phyloP scores from a whole-genome alignment of 1,284 basidiomycete species.

The Cryptococcus depauperatus region DNA sequence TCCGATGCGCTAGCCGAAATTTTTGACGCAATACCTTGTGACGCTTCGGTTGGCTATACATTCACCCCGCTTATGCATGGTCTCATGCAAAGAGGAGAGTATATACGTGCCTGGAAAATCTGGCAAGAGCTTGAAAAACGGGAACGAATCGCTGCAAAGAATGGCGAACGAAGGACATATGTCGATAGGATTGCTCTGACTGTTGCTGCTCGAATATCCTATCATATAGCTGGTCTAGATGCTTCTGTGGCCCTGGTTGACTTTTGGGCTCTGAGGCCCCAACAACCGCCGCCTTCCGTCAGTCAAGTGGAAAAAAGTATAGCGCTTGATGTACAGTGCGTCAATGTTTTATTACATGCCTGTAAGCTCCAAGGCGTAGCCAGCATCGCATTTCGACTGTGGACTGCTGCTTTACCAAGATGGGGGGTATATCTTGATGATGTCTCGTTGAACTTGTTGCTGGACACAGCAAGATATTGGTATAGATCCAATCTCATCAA shows the following conservation, averaged over 20 bases:
- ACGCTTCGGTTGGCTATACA: slow-evolving; percentile 8
- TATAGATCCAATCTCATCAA: slow-evolving; percentile 4
- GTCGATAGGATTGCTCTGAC: slow-evolving; percentile 27
- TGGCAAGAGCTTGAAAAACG: slow-evolving; percentile 19
- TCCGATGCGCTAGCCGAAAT: slow-evolving; percentile 15
- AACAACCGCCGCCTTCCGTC: not conserved
- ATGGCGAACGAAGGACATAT: slow-evolving; percentile 1
- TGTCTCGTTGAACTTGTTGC: slow-evolving; percentile 23
- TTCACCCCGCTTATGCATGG: slow-evolving; percentile 29
- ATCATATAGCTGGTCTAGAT: slow-evolving; percentile 9
- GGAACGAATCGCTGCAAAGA: slow-evolving; percentile 4
- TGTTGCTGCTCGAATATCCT: slow-evolving; percentile 22
- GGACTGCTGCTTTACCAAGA: slow-evolving; percentile 25
- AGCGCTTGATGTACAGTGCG: slow-evolving; percentile 21
- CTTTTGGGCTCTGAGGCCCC: slow-evolving; percentile 16
- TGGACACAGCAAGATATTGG: slow-evolving; percentile 24
- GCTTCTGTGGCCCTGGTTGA: slow-evolving; percentile 28
- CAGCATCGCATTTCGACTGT: slow-evolving; percentile 31
- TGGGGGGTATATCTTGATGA: slow-evolving; percentile 32
- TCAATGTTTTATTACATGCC: slow-evolving; percentile 28
- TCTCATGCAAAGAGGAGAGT: slow-evolving; percentile 16
- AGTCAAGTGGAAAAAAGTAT: slow-evolving; percentile 9
- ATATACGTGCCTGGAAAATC: slow-evolving; percentile 14
- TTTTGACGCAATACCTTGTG: slow-evolving; percentile 12
- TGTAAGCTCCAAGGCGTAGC: slow-evolving; percentile 14